Evolutionary conservation across 163 green algal genomes (phyloP).

Genomic region (Prototheca wickerhamii): DNA sequence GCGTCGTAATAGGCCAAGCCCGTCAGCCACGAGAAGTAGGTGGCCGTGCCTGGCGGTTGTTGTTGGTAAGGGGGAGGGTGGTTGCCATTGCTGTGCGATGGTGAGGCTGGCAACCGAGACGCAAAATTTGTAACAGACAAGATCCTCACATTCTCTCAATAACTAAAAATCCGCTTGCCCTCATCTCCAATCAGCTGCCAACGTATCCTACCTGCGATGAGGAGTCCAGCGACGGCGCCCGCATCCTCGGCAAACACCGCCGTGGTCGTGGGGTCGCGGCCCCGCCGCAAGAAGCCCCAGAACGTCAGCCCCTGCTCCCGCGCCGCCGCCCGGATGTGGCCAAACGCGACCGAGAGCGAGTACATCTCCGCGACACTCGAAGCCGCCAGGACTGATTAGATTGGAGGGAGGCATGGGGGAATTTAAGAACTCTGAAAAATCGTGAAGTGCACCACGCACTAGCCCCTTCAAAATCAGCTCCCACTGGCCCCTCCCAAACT

Average conservation of each 20-base stretch:
- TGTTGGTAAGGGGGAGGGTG: too few species aligned
- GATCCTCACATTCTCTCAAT: too few species aligned
- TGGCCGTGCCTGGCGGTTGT: slow-evolving; percentile 32
- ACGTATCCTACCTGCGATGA: slow-evolving; percentile 41
- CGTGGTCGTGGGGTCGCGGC: slow-evolving; percentile 78
- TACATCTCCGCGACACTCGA: slow-evolving; percentile 73
- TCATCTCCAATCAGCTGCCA: background rate
- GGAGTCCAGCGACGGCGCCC: slow-evolving; percentile 69
- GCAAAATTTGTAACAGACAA: too few species aligned
- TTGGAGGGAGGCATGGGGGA: background rate
- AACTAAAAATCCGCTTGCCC: background rate
- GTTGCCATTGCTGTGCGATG: too few species aligned
- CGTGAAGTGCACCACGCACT: background rate
- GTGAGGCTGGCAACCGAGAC: too few species aligned
- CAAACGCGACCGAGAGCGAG: slow-evolving; percentile 66
- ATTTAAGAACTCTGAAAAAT: background rate
- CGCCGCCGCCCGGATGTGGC: slow-evolving; percentile 49
- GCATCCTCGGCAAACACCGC: slow-evolving; percentile 86
- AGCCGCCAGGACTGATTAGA: slow-evolving; percentile 56
- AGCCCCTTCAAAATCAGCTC: background rate
- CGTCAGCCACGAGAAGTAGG: slow-evolving; percentile 46
- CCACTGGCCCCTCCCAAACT: background rate
- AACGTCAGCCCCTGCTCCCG: slow-evolving; percentile 39
- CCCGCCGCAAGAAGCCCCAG: slow-evolving; percentile 46
- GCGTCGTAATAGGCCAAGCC: slow-evolving; percentile 75